Evolutionary conservation across 495 filamentous ascomycete genomes (phyloP).

Genomic region (Penicillium angulare): DNA sequence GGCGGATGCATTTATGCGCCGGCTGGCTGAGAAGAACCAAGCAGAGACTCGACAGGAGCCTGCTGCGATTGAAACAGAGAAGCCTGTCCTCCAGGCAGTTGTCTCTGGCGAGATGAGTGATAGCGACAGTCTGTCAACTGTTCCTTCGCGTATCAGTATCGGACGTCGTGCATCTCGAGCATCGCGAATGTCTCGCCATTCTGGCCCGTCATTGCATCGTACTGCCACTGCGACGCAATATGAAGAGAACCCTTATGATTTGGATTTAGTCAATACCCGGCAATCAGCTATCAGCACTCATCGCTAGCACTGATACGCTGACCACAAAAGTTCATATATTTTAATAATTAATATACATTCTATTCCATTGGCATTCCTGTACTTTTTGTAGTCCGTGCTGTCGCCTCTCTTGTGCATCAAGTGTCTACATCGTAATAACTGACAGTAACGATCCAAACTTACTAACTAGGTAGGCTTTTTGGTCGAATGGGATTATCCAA

Average conservation of each 20-base stretch:
- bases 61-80: slow-evolving; percentile 13
- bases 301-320: slow-evolving; percentile 19
- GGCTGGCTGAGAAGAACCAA: slow-evolving; percentile 27
- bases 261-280: slow-evolving; percentile 38
- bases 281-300: slow-evolving; percentile 29
- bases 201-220: slow-evolving; percentile 26
- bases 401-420: no score
- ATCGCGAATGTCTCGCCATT: slow-evolving; percentile 29
- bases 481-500: no score
- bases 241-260: slow-evolving; percentile 38
- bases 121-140: slow-evolving; percentile 24
- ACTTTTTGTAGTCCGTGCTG: no score
- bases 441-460: no score
- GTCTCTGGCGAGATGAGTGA: slow-evolving; percentile 11
- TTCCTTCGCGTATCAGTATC: slow-evolving; percentile 18
- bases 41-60: slow-evolving; percentile 4
- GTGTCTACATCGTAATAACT: no score
- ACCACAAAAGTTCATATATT: no score
- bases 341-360: no score
- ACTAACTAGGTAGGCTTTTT: no score
- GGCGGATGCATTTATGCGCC: slow-evolving; percentile 34
- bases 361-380: no score
- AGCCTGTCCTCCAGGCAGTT: slow-evolving; percentile 2
- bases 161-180: slow-evolving; percentile 21
- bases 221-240: slow-evolving; percentile 29